Evolutionary conservation across 2,329 filamentous ascomycete species (phyloP), one percentile per base, ranked within the genome.

Genomic region (Drechslera avenae): DNA sequence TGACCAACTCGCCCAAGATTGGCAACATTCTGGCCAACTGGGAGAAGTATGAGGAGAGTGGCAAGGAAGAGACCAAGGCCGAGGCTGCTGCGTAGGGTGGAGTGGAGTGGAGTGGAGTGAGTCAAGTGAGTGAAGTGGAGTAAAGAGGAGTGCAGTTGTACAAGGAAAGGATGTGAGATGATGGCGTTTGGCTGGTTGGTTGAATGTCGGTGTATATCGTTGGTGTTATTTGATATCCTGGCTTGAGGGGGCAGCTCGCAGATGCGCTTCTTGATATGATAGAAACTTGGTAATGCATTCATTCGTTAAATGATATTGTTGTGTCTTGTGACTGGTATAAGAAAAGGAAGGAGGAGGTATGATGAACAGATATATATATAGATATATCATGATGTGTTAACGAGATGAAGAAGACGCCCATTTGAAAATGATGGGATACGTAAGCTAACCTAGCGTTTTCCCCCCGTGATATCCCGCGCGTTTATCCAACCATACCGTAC

Each of bases 1-100:
- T 99, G 73, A 99, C 94, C 46, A 97, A 95, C 78, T 84, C 81
- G 16, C 85, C 85, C 36, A 79, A 87, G 76, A 91, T 92, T 69
- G 88, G 86, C 35, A 83, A 88, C 51, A 87, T 92, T 56, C 75
- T 97, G 73, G 90, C 91, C 62, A 96, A 97, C 79, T 81, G 79
- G 79, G 78, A 80, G 49, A 80, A 78, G 70, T 81, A 81, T 56
- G 76, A 79, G 66, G 73, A 73, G 53, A 72, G 72, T 48, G 67
- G 45, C 19, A 62, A 52, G 59, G 68, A 74, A 34, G 62, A 63
- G 48, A 39, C 54, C 8, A 64, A 65, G 44, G 56, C 48, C 6
- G 59, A 65, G 42, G 61, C 50, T 9, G 57, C 58, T 34, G 63
- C 66, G 14, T 63, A 56, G 32, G 32, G 12, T 14, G 16, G 8